These are phyloP conservation scores for Earliella scabrosa DNA, from an alignment of 1,284 basidiomycete species.

Conservation along the genomic window DNA sequence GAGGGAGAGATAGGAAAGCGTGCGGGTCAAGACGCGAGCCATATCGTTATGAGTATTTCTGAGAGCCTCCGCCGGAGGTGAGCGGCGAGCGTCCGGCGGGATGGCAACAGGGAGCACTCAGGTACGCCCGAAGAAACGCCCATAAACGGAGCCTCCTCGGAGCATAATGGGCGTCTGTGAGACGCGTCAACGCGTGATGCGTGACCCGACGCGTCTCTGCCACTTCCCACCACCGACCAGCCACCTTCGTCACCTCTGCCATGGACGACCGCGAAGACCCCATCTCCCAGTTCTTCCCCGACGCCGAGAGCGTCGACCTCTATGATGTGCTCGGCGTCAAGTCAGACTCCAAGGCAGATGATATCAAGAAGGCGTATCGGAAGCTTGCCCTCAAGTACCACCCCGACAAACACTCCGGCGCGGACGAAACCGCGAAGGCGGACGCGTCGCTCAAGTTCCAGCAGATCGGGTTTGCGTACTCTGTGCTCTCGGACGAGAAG, in stretches of 20 bases:
- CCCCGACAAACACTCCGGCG: conserved; percentile 84
- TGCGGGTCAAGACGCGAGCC: background rate
- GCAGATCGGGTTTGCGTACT: conserved; percentile 89
- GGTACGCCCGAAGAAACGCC: conserved; percentile 11
- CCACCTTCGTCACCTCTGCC: conserved; percentile 33
- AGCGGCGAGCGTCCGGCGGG: background rate
- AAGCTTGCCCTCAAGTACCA: conserved; percentile 83
- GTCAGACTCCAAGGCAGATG: conserved; percentile 58
- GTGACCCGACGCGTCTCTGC: conserved; percentile 22
- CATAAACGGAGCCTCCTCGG: conserved; percentile 18
- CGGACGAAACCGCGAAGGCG: conserved; percentile 63
- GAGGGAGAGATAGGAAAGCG: background rate
- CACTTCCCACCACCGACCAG: conserved; percentile 12
- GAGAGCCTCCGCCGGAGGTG: background rate
- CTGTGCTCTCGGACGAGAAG: conserved; percentile 81
- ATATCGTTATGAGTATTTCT: background rate
- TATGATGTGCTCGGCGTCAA: conserved; percentile 73
- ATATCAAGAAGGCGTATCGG: conserved; percentile 86
- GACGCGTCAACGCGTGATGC: conserved; percentile 26
- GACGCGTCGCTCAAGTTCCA: conserved; percentile 80
- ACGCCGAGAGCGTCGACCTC: conserved; percentile 69
- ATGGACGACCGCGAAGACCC: conserved; percentile 66
- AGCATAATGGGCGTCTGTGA: conserved; percentile 2
- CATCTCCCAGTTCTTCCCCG: conserved; percentile 78
- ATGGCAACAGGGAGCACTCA: conserved; percentile 12